These are phyloP conservation scores for Cytospora paraplurivora DNA, from an alignment of 2,329 filamentous ascomycete genomes.

Conservation along the genomic window DNA sequence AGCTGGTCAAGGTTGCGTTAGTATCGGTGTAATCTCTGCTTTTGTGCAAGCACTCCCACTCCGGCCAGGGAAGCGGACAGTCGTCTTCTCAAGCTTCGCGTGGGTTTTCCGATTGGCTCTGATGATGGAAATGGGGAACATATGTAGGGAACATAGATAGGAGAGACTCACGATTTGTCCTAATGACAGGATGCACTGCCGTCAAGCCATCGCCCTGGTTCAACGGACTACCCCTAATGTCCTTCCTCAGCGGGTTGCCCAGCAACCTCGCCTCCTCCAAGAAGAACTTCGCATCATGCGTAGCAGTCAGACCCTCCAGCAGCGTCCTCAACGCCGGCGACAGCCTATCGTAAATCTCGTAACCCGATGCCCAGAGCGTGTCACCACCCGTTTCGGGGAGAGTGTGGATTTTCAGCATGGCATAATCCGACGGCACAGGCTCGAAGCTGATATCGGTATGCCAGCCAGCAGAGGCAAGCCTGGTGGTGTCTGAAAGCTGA, in stretches of 20 bases:
- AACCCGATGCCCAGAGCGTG: constrained; percentile 52
- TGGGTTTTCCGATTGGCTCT: too few species aligned
- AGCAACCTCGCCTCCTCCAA: constrained; percentile 51
- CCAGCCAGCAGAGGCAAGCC: constrained; percentile 43
- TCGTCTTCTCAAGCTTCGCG: too few species aligned
- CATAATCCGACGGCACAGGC: constrained; percentile 48
- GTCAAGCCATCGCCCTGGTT: constrained; percentile 56
- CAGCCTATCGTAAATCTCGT: constrained; percentile 57
- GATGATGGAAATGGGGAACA: not conserved
- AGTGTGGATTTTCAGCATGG: constrained; percentile 49
- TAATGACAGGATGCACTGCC: constrained; percentile 55
- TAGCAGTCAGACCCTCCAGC: constrained; percentile 52
- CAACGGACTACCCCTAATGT: constrained; percentile 54
- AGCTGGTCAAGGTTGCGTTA: constrained; percentile 31
- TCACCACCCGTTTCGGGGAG: constrained; percentile 49
- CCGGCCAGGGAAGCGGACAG: not conserved
- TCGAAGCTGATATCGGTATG: constrained; percentile 47
- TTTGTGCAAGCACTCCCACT: not conserved
- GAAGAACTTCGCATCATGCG: constrained; percentile 53
- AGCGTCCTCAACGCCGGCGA: constrained; percentile 51
- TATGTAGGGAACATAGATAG: not conserved
- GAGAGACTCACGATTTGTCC: constrained; percentile 55
- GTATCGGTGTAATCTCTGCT: not conserved
- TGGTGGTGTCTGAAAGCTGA: constrained; percentile 52
- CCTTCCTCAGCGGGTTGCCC: constrained; percentile 40